A percentile compares a stretch with the other conserved stretches of the same genome.
Conservation (phyloP, 1,139 yeast species). For the Diutina ranongensis region DNA sequence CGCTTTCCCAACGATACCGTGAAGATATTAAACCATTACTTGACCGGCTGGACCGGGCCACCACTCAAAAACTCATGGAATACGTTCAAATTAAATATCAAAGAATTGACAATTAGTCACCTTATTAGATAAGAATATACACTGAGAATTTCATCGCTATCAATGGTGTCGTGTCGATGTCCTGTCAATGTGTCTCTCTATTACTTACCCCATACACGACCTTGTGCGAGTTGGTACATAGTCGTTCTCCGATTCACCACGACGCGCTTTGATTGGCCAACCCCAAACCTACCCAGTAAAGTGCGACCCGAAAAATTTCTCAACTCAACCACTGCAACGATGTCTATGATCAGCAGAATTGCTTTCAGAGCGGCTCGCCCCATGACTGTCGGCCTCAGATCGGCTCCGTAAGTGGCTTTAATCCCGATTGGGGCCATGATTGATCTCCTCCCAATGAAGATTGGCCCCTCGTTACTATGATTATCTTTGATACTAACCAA, state of each 20-base stretch:
- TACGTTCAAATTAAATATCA: constrained; percentile 17
- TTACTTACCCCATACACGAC: neutral
- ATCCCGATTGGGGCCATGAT: neutral
- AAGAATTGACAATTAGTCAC: neutral
- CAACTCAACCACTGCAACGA: constrained; percentile 9
- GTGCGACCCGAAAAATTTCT: neutral
- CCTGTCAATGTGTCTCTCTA: neutral
- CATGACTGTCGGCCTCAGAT: constrained; percentile 28
- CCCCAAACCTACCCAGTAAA: constrained; percentile 5
- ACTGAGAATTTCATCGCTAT: too few relatives aligned
- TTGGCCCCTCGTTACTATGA: neutral
- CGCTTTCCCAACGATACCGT: neutral
- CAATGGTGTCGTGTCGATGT: too few relatives aligned
- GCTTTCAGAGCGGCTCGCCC: constrained; percentile 36
- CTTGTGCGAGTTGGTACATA: neutral
- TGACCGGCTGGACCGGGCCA: constrained; percentile 18
- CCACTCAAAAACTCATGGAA: constrained; percentile 19
- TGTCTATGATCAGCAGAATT: constrained; percentile 38
- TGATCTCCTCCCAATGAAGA: neutral
- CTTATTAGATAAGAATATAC: too few relatives aligned
- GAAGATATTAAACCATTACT: constrained; percentile 18
- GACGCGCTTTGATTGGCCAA: neutral
- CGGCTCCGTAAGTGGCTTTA: constrained; percentile 17
- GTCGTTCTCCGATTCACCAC: neutral
- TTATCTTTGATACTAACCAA: constrained; percentile 14